Conservation (phyloP, 2,329 filamentous ascomycete genomes). For the Talaromyces marneffei region DNA sequence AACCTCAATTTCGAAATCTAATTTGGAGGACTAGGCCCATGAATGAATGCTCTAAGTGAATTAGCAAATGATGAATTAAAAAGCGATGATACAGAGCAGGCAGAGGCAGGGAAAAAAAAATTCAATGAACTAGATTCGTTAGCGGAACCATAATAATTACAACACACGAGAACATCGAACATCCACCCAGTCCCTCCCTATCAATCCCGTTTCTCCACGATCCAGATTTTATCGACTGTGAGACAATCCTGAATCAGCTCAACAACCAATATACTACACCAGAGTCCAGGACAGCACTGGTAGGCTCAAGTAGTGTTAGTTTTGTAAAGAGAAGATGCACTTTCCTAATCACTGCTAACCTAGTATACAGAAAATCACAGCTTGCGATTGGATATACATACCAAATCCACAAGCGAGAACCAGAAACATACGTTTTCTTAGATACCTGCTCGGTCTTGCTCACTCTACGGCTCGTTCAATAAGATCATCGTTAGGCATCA, state of each 20-base stretch:
- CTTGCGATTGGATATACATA: conserved; percentile 36
- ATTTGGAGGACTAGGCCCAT: too few species aligned
- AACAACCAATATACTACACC: conserved; percentile 11
- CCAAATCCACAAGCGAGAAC: conserved; percentile 20
- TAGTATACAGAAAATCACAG: conserved; percentile 28
- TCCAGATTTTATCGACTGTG: neutral
- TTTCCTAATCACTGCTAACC: neutral
- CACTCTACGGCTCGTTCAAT: too few species aligned
- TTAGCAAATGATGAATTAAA: too few species aligned
- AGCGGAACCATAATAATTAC: too few species aligned
- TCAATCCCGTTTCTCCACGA: conserved; percentile 2
- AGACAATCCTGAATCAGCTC: conserved; percentile 16
- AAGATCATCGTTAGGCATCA: too few species aligned
- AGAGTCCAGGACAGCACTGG: conserved; percentile 25
- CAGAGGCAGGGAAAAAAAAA: too few species aligned
- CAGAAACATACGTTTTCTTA: conserved; percentile 30
- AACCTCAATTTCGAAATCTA: too few species aligned
- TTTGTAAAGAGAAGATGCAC: conserved; percentile 10
- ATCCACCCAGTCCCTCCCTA: neutral
- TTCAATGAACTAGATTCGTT: too few species aligned
- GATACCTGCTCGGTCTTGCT: too few species aligned
- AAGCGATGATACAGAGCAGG: too few species aligned
- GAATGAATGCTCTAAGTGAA: too few species aligned
- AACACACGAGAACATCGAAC: too few species aligned
- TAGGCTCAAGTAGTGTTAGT: conserved; percentile 27